A percentile compares a stretch with the other conserved stretches of the same genome.
These are phyloP conservation scores for Coniochaeta sp. DNA, from an alignment of 2,329 filamentous ascomycete species.

Conservation along the genomic window DNA sequence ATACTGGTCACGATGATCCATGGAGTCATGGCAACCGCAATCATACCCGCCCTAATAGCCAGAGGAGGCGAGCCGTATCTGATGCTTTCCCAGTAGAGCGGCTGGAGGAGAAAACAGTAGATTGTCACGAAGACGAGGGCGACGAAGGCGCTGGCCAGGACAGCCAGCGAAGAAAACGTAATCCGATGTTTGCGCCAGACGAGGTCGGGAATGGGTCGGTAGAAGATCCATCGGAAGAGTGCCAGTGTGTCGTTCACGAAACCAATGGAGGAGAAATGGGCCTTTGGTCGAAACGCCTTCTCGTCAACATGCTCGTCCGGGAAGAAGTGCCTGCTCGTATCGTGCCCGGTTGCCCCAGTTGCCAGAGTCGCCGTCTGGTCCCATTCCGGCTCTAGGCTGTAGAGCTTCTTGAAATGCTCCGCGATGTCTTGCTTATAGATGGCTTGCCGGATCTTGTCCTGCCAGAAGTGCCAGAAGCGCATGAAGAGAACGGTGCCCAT, in stretches of 20 bases:
- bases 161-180: slow-evolving; percentile 73
- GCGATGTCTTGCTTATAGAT: slow-evolving; percentile 78
- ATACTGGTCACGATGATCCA: slow-evolving; percentile 89
- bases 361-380: slow-evolving; percentile 36
- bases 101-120: slow-evolving; percentile 81
- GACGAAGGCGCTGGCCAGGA: slow-evolving; percentile 60
- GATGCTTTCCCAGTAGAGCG: slow-evolving; percentile 85
- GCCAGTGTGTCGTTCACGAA: slow-evolving; percentile 73
- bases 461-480: slow-evolving; percentile 82
- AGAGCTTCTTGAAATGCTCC: slow-evolving; percentile 50
- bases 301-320: slow-evolving; percentile 55
- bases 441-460: slow-evolving; percentile 86
- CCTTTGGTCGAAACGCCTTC: slow-evolving; percentile 53
- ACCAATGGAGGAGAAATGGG: slow-evolving; percentile 68
- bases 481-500: slow-evolving; percentile 60
- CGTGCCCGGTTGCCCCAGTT: slow-evolving; percentile 36
- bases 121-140: slow-evolving; percentile 67
- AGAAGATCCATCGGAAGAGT: slow-evolving; percentile 83
- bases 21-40: slow-evolving; percentile 82
- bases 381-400: slow-evolving; percentile 43
- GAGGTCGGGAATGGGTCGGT: slow-evolving; percentile 74
- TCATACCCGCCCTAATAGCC: slow-evolving; percentile 83
- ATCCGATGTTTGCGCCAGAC: slow-evolving; percentile 61
- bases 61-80: slow-evolving; percentile 80
- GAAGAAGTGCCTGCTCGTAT: slow-evolving; percentile 64